Conservation (phyloP, 805 yeast species). For the Soucietia sequanensis region DNA sequence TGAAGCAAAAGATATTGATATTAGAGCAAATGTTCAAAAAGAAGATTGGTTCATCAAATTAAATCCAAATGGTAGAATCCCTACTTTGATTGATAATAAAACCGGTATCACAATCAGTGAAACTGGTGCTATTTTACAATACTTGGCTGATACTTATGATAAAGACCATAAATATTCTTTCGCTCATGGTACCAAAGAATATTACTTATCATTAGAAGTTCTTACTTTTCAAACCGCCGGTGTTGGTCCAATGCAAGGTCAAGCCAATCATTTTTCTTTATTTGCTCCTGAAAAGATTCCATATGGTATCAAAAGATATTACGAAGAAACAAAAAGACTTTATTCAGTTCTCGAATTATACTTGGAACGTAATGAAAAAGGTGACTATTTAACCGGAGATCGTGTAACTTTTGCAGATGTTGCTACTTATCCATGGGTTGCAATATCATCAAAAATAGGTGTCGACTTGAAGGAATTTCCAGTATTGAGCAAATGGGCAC, state of each 20-base stretch:
- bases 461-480: slow-evolving; percentile 42
- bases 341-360: slow-evolving; percentile 48
- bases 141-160: slow-evolving; percentile 55
- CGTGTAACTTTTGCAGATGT: slow-evolving; percentile 55
- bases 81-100: slow-evolving; percentile 39
- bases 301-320: slow-evolving; percentile 48
- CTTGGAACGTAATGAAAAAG: slow-evolving; percentile 41
- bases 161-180: slow-evolving; percentile 41
- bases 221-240: slow-evolving; percentile 49
- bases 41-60: slow-evolving; percentile 51
- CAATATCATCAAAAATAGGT: too few species aligned
- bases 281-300: slow-evolving; percentile 47
- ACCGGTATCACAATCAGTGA: slow-evolving; percentile 42
- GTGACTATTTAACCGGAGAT: slow-evolving; percentile 53
- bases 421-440: slow-evolving; percentile 29
- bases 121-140: slow-evolving; percentile 54
- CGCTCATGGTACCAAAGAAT: slow-evolving; percentile 24
- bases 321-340: slow-evolving; percentile 46
- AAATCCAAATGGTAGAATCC: slow-evolving; percentile 58
- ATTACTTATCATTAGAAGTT: slow-evolving; percentile 52
- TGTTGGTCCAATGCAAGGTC: slow-evolving; percentile 58
- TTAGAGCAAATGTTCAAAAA: slow-evolving; percentile 43
- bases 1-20: slow-evolving; percentile 35
- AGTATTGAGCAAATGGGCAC: slow-evolving; percentile 38
- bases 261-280: slow-evolving; percentile 41